Base-by-base conservation (phyloP, 148 eudicot species). In the Camellia japonica region DNA sequence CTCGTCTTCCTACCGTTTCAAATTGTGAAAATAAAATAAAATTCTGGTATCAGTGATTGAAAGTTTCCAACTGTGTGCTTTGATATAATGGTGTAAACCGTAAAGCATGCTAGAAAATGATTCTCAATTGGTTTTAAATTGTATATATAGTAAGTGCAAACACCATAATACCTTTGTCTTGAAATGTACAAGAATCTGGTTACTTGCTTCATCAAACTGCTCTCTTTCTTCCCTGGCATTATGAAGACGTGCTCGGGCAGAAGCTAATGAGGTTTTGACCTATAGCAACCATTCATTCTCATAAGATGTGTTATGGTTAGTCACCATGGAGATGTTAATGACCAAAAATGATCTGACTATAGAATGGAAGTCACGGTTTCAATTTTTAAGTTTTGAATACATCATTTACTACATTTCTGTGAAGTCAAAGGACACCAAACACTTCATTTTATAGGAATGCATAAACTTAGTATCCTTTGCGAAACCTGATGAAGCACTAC, bases 191-290 rank as follows among this genome's bases (percentile, higher is more conserved):
- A 89, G 80, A 83, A 89, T 82, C 23, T 80, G 81, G 67, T 84
- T 85, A 62, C 87, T 89, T 46, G 91, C 86, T 64, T 81, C 87
- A 75, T 87, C 87, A 83, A 89, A 89, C 66, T 87, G 89, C 10
- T 82, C 80, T 69, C 88, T 81, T 75, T 89, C 91, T 82, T 89
- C 89, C 77, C 81, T 85, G 63, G 85, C 89, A 82, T 85, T 83
- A 51, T 68, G 88, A 80, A 89, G 89, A 16, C 89, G 89, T 59
- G 73, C 80, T 71, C 61, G 77, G 41, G 86, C 84, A 67, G 84
- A 66, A 54, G 71, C 46, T 70, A 89, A 70, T 70, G 89, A 82
- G 60, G 80, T 68, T 19, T 83, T 82, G 10, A 85, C 89, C 91
- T 89, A 81, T 66, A 63, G 71, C 52, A 85, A 43, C 44, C 56